Base-by-base conservation (phyloP, 2,329 filamentous ascomycete species). In the Keithomyces neogunnii region DNA sequence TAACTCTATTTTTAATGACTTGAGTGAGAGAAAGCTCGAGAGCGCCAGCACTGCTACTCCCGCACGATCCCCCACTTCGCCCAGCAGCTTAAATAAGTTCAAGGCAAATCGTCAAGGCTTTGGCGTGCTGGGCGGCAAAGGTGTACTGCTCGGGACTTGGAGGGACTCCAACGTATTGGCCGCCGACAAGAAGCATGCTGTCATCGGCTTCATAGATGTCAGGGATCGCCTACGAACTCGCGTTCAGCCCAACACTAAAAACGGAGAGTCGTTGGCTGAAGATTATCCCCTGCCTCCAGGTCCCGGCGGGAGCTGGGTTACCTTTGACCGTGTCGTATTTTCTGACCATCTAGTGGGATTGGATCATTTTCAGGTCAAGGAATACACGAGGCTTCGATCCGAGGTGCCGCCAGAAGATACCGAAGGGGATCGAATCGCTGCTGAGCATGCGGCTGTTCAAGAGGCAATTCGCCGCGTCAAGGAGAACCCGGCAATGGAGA, bases 291-390 rank as follows among this genome's bases (percentile, higher is more conserved):
- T 81, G 3, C 80, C 80, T 1, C 74, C 77, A 2, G 81, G 80
- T 0, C 77, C 80, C 1, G 80, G 80, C 28, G 80, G 78, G 49
- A 82, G 79, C 61, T 84, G 80, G 81, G 79, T 84, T 29, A 83
- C 80, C 0, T 84, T 84, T 57, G 77, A 82, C 52, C 71, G 77
- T 26, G 73, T 84, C 32, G 73, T 81, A 28, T 84, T 84, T 58
- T 75, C 77, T 2, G 63, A 74, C 6, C 78, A 82, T 52, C 73
- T 85, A 0, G 67, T 78, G 11, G 73, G 73, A 2, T 66, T 82
- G 4, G 75, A 79, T 48, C 74, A 82, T 46, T 72, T 76, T 31
- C 74, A 81, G 33, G 64, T 85, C 33, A 84, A 84, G 58, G 81
- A 84, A 59, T 85, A 80, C 52, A 80, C 84, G 47, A 78, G 78